Base-by-base conservation (phyloP, 1,139 yeast species). In the Protomyces inouyei region DNA sequence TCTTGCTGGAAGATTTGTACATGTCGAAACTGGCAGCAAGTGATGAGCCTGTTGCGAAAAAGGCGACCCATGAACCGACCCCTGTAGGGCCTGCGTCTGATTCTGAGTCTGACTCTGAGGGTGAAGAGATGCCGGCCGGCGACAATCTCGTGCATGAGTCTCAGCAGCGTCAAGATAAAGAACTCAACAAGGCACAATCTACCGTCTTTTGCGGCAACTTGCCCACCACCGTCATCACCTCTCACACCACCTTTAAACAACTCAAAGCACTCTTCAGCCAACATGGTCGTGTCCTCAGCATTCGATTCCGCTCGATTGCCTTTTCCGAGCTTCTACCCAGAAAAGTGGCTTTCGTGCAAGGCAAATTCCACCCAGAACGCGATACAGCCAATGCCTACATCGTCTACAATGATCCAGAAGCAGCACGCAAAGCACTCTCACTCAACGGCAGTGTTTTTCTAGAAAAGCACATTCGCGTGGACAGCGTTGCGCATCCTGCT, bases 141-240 rank as follows among this genome's bases (percentile, higher is more conserved):
- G 52, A 14, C 3, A 43, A 32, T 21, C 12, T 52, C 21, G 53
- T 40, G n/a, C 63, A 59, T 10, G 75, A 73, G 54, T 80, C 82
- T 25, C 72, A 82, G 55, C 83, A 82, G 71, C 74, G 85, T 63
- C 86, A 86, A 71, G 88, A 85, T 68, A 75, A 76, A 10, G 97
- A 91, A 73, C 78, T 90, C 64, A 88, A 83, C 70, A 89, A 91
- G 75, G 96, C 97, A 1, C 93, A 89, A 71, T 82, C 87, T 71
- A 93, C 98, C 0, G 79, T 92, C 0, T 95, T 95, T 73, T 86
- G 95, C 12, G 98, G 98, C 56, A 95, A 95, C 74, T 83, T 93
- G 25, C 83, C 89, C 21, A 77, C 85, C 43, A 72, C 78, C 1
- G 91, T 85, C 2, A 83, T 91, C 66, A 81, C 87, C 1, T 82